Percentiles rank a stretch among this genome's conserved stretches.
Evolutionary conservation across 192 early-diverging fungal genomes (phyloP).

Genomic region (Thamnidium elegans): DNA sequence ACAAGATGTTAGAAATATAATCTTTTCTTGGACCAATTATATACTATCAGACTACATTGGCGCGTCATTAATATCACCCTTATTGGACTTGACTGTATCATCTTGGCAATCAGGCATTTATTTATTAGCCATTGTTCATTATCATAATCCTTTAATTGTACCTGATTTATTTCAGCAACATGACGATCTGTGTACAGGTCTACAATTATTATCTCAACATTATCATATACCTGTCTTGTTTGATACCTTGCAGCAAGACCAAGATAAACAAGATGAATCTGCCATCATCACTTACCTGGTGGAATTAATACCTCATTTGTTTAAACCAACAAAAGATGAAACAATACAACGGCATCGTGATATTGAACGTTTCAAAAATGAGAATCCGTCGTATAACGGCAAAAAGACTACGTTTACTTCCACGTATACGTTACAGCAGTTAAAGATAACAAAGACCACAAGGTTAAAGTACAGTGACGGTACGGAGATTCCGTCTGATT

Average conservation of each 20-base stretch:
- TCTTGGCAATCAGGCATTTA: conserved; percentile 18
- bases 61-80: conserved; percentile 17
- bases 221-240: conserved; percentile 13
- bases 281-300: neutral
- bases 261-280: neutral
- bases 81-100: neutral
- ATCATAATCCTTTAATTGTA: conserved; percentile 20
- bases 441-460: conserved; percentile 20
- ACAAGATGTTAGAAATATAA: conserved; percentile 1
- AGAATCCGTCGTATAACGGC: neutral
- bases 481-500: conserved; percentile 3
- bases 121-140: conserved; percentile 17
- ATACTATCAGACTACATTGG: conserved; percentile 18
- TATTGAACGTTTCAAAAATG: conserved; percentile 8
- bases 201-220: conserved; percentile 6
- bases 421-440: conserved; percentile 18
- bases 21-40: conserved; percentile 9
- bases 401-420: conserved; percentile 18
- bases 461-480: neutral
- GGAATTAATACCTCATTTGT: conserved; percentile 4
- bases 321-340: neutral
- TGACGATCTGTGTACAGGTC: neutral
- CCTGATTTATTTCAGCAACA: conserved; percentile 7
- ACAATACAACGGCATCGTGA: neutral
- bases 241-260: neutral